Conservation (phyloP, 2,329 filamentous ascomycete species). For the Aplosporella prunicola region DNA sequence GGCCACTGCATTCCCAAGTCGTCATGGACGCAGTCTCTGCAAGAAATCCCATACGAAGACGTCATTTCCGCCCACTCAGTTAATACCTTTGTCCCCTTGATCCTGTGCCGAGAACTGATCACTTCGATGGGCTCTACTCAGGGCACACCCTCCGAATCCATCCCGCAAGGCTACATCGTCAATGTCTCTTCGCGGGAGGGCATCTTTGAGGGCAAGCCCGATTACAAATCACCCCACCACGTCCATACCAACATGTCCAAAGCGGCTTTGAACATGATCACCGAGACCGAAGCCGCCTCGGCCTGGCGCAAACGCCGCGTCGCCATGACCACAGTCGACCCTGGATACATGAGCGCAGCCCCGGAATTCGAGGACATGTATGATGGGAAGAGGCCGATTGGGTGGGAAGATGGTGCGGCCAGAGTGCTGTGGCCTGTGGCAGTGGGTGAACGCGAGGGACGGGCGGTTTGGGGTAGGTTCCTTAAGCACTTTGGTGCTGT, state of each 20-base stretch:
- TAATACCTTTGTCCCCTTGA: slow-evolving; percentile 31
- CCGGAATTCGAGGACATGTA: slow-evolving; percentile 20
- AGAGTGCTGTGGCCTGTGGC: slow-evolving; percentile 30
- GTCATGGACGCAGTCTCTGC: slow-evolving; percentile 28
- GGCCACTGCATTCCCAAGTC: slow-evolving; percentile 15
- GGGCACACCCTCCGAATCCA: not conserved
- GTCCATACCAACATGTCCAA: slow-evolving; percentile 23
- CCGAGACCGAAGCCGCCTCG: slow-evolving; percentile 26
- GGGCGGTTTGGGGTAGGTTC: not conserved
- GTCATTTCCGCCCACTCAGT: slow-evolving; percentile 29
- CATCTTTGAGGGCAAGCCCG: slow-evolving; percentile 20
- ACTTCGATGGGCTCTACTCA: slow-evolving; percentile 18
- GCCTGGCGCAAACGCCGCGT: slow-evolving; percentile 23
- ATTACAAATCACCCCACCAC: slow-evolving; percentile 20
- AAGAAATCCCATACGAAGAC: slow-evolving; percentile 32
- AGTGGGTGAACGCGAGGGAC: slow-evolving; percentile 11
- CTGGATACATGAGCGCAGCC: slow-evolving; percentile 31
- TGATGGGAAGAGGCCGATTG: slow-evolving; percentile 23
- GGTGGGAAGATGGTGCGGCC: slow-evolving; percentile 31
- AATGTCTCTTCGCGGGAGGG: slow-evolving; percentile 31
- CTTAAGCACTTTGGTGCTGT: slow-evolving; percentile 1
- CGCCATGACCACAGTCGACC: slow-evolving; percentile 32
- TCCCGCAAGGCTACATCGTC: slow-evolving; percentile 20
- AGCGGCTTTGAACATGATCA: slow-evolving; percentile 34
- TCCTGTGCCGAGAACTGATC: slow-evolving; percentile 30